A percentile compares a stretch with the other conserved stretches of the same genome.
phyloP scores from a whole-genome alignment of 106 monocot genomes.

The Acorus gramineus region DNA sequence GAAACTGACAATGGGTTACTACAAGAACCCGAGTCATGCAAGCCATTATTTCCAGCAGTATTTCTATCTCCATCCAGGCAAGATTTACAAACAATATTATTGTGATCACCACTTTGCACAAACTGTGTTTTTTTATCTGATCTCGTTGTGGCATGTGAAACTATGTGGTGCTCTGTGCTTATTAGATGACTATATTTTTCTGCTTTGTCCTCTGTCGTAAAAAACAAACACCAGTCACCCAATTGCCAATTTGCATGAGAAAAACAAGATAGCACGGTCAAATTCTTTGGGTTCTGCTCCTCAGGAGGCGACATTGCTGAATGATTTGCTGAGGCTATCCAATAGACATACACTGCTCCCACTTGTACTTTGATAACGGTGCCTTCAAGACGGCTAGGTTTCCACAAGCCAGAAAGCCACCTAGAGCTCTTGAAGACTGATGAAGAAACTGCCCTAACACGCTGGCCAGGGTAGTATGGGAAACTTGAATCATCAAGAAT shows the following conservation, averaged over 20 bases:
- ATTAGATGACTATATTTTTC: too few relatives aligned
- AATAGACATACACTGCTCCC: slow-evolving; percentile 70
- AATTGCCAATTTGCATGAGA: slow-evolving; percentile 85
- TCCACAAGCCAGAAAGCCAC: slow-evolving; percentile 86
- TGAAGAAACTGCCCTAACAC: slow-evolving; percentile 68
- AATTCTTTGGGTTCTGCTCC: slow-evolving; percentile 78
- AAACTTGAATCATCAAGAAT: slow-evolving; percentile 45
- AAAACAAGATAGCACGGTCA: slow-evolving; percentile 82
- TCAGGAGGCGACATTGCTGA: slow-evolving; percentile 49
- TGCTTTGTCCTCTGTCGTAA: too few relatives aligned
- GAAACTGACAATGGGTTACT: slow-evolving; percentile 20
- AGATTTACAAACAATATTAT: slow-evolving; percentile 1
- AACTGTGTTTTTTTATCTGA: slow-evolving; percentile 2
- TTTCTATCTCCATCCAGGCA: slow-evolving; percentile 5
- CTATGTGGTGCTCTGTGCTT: too few relatives aligned
- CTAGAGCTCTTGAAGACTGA: slow-evolving; percentile 75
- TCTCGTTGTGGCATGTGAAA: neutral
- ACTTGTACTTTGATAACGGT: slow-evolving; percentile 80
- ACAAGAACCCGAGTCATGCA: slow-evolving; percentile 15
- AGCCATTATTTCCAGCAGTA: slow-evolving; percentile 9
- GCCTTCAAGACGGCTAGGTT: slow-evolving; percentile 79
- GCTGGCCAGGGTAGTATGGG: slow-evolving; percentile 94
- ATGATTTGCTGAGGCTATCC: slow-evolving; percentile 74
- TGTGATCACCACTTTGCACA: slow-evolving; percentile 2
- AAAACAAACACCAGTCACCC: slow-evolving; percentile 80